Evolutionary conservation across 148 eudicot species (phyloP), one percentile per base, ranked within the genome.

Genomic region (Fagopyrum tataricum): DNA sequence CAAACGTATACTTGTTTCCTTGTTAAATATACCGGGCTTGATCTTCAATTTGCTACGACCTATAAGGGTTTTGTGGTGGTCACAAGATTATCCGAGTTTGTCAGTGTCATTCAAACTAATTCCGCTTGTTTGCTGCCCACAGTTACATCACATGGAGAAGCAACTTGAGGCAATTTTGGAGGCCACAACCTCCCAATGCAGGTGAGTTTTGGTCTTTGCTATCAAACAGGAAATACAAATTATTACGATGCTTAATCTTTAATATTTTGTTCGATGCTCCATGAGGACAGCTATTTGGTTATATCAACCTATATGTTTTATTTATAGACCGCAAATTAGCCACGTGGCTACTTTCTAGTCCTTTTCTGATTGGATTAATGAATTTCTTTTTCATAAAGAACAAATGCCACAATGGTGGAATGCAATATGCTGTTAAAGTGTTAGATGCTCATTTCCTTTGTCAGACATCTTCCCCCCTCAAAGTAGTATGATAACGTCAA

Each of bases 121-220:
- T 64, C 10, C 52, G 52, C 71, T 31, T 77, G 74, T 74, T 37
- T 68, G 55, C 47, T 72, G 6, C 31, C 18, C 70, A 59, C 89
- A 93, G 98, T 76, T 93, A 62, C 55, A 75, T 76, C 81, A 87
- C 81, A 89, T 89, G 98, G 90, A 93, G 78, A 73, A 76, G 76
- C 84, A 86, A 78, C 91, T 93, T 78, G 98, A 91, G 78, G 88
- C 81, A 55, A 79, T 93, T 75, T 79, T 93, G 70, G 83, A 84
- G 72, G 67, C 71, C 41, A 73, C 85, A 46, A 79, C 76, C 59
- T 82, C 91, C 44, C 84, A 72, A 74, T 85, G 89, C 88, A 93
- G 98, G 98, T 89, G 68, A 74, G 71, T 72, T 44, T 42, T 26
- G 23, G n/a, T 47, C 62, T 66, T 70, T 80, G 20, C 17, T 73